Percentiles rank a stretch among this genome's conserved stretches.
Conservation (phyloP, 768 basidiomycete genomes). For the Hygrocybe punicea region DNA sequence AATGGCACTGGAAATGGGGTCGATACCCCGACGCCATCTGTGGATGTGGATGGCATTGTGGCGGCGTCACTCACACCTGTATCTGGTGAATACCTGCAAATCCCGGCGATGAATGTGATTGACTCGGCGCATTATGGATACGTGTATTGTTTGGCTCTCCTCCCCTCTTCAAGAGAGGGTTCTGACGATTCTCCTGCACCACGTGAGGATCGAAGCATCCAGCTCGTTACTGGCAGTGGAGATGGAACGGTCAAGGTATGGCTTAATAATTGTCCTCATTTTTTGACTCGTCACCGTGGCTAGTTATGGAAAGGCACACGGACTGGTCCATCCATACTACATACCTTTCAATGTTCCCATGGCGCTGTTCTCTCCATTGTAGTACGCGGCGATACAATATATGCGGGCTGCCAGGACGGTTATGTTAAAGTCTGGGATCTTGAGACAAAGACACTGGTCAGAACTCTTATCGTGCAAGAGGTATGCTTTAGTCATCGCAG, state of each 20-base stretch:
- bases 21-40: not conserved
- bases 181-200: conserved; percentile 27
- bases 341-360: conserved; percentile 67
- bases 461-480: conserved; percentile 85
- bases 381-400: conserved; percentile 73
- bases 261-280: not conserved
- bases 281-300: not conserved
- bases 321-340: conserved; percentile 45
- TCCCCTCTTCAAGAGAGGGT: not conserved
- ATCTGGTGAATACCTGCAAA: conserved; percentile 45
- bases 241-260: conserved; percentile 84
- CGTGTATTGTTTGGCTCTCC: conserved; percentile 70
- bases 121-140: conserved; percentile 95
- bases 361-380: conserved; percentile 84
- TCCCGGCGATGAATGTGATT: conserved; percentile 68
- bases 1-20: conserved; percentile 37
- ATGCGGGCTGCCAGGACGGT: conserved; percentile 92
- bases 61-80: conserved; percentile 25
- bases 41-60: not conserved
- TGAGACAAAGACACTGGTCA: conserved; percentile 81
- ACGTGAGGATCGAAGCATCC: conserved; percentile 29
- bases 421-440: conserved; percentile 88
- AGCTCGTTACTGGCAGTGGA: conserved; percentile 82
- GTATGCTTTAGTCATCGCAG: too few relatives aligned
- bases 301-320: conserved; percentile 67